Base-by-base conservation (phyloP, 83 land plant species). In the Diphasiastrum complanatum region DNA sequence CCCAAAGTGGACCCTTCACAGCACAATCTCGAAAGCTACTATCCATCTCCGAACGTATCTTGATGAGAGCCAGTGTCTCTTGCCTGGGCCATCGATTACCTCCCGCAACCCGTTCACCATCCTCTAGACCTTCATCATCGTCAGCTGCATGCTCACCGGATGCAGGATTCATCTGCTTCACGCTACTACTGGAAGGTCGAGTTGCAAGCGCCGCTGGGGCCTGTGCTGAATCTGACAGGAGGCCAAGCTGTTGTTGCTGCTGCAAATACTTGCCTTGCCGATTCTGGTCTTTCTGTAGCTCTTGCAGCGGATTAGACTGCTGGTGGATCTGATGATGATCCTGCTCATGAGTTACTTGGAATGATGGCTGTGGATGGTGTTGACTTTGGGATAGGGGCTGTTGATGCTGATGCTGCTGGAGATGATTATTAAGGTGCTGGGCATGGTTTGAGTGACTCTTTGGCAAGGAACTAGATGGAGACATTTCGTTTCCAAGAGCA, bases 1-100 rank as follows among this genome's bases (percentile, higher is more conserved):
- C 58, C 58, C 58, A 54, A 10, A 54, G 58, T 4, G 58, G 58
- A 6, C 29, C 34, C 33, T 54, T 54, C 33, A 54, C 33, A 18
- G 33, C 25, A 4, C 33, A 54, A 28, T 54, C 58, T 5, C 58
- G 58, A 28, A 54, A 54, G 33, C 34, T 54, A 18, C 34, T 22
- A 28, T 54, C 58, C 58, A 54, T 54, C 11, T 54, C 58, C 16
- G 6, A 12, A 5, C 58, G 58, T 5, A 54, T 54, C 25, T 54
- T 54, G 58, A 54, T 54, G 16, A 54, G 33, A 6, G 58, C 58
- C 4, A 14, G n/a, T 6, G 58, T 54, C n/a, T 54, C 58, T 28
- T 54, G 33, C 33, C 25, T 54, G 33, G 25, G 36, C 58, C 58
- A 54, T 25, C 58, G 4, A 18, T 22, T 28, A 6, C 58, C 58